A percentile compares a stretch with the other conserved stretches of the same genome.
Conservation (phyloP, 1,139 yeast species). For the Suhomyces wounanorum region DNA sequence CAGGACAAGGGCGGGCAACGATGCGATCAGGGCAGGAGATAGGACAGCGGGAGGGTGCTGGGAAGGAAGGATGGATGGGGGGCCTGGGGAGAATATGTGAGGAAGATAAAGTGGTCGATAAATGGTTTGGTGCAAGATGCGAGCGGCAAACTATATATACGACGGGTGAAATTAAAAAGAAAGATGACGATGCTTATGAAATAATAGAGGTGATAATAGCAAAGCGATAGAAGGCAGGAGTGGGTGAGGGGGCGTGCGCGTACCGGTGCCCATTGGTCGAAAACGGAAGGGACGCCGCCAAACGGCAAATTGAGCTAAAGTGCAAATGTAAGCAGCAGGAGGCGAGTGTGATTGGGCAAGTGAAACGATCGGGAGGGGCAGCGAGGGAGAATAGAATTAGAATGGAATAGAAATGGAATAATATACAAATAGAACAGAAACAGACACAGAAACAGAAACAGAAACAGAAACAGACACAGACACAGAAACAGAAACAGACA, state of each 20-base stretch:
- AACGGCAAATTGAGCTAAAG: not conserved
- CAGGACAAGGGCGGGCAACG: constrained; percentile 4
- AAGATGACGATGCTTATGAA: constrained; percentile 15
- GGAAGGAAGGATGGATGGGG: not conserved
- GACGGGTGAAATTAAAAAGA: constrained; percentile 11
- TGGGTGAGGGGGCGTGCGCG: constrained; percentile 6
- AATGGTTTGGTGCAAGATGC: constrained; percentile 1
- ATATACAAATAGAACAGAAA: too few relatives aligned
- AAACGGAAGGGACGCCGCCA: constrained; percentile 4
- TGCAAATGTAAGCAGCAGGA: constrained; percentile 1
- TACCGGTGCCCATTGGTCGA: not conserved
- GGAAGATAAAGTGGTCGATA: not conserved
- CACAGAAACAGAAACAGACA: too few relatives aligned
- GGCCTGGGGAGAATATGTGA: not conserved
- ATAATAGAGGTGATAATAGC: constrained; percentile 13
- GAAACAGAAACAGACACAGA: too few relatives aligned
- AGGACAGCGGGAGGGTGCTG: not conserved
- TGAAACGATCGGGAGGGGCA: constrained; percentile 3
- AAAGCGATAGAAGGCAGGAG: constrained; percentile 11
- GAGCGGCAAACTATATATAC: constrained; percentile 13
- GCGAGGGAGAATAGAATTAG: not conserved
- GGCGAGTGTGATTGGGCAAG: constrained; percentile 2
- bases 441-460: too few relatives aligned
- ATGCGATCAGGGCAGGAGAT: not conserved
- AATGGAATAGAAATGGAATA: too few relatives aligned